phyloP scores from a whole-genome alignment of 805 yeast genomes.

The Clavispora asparagi region DNA sequence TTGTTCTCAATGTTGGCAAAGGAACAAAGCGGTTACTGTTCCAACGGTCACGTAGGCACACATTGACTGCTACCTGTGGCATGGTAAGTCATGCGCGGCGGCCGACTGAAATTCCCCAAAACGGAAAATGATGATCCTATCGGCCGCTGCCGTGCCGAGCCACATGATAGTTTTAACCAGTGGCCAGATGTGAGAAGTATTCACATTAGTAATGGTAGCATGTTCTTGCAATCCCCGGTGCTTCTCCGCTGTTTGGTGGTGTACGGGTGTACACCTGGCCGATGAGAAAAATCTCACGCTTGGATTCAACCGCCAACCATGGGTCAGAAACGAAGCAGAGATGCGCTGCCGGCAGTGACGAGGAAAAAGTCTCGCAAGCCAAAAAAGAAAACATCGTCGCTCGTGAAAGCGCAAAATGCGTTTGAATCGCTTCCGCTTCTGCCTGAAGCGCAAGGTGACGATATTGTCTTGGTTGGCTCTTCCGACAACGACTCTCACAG shows the following conservation, averaged over 20 bases:
- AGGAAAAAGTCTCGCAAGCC: constrained; percentile 1
- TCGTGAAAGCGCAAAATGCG: neutral
- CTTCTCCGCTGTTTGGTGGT: neutral
- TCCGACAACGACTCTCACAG: constrained; percentile 18
- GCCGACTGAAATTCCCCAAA: neutral
- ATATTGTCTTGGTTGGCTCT: constrained; percentile 27
- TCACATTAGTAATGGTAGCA: no score
- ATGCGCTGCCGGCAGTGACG: constrained; percentile 2
- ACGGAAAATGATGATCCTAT: neutral
- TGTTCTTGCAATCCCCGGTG: no score
- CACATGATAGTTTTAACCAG: no score
- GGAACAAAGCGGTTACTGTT: no score
- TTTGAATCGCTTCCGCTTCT: constrained; percentile 6
- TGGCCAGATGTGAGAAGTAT: no score
- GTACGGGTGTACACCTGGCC: neutral
- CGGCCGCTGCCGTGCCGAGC: neutral
- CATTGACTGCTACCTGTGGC: no score
- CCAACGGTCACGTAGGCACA: no score
- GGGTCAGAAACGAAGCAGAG: constrained; percentile 8
- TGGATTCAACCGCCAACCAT: constrained; percentile 1
- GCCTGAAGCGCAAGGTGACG: constrained; percentile 23
- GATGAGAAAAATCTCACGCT: neutral
- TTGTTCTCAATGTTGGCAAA: no score
- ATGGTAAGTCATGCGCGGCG: neutral
- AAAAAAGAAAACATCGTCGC: neutral